These are phyloP conservation scores for Noccaea caerulescens DNA, from an alignment of 345 rosid species.

Conservation along the genomic window DNA sequence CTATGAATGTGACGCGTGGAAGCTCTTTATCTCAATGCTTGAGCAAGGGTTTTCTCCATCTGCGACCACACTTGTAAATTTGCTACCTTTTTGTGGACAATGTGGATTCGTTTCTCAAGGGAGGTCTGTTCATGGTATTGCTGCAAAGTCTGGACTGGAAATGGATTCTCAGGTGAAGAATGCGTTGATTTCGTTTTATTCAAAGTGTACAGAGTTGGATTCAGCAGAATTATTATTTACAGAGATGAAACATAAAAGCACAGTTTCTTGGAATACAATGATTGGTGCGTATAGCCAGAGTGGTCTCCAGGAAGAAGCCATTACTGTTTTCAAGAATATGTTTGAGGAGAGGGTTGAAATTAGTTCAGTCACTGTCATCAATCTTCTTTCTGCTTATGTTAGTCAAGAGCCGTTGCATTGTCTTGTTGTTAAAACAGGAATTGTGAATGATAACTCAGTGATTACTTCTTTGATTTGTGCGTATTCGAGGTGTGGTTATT, in stretches of 20 bases:
- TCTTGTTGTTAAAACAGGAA: conserved; percentile 59
- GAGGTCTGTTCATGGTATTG: conserved; percentile 63
- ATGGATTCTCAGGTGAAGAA: conserved; percentile 61
- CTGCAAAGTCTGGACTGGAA: conserved; percentile 61
- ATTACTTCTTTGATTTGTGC: conserved; percentile 70
- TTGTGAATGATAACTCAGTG: conserved; percentile 52
- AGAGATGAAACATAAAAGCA: conserved; percentile 55
- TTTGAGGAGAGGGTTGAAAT: conserved; percentile 46
- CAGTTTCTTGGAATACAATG: conserved; percentile 86
- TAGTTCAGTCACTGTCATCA: conserved; percentile 62
- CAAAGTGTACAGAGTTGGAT: conserved; percentile 59
- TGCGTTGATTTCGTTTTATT: conserved; percentile 65
- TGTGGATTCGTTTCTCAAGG: conserved; percentile 59
- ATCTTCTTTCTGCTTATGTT: conserved; percentile 62
- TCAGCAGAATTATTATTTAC: conserved; percentile 58
- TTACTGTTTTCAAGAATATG: conserved; percentile 61
- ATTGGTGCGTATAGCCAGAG: conserved; percentile 68
- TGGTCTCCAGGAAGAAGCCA: conserved; percentile 57
- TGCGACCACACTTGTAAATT: conserved; percentile 56
- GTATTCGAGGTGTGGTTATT: conserved; percentile 54
- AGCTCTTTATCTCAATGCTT: conserved; percentile 58
- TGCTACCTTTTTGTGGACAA: conserved; percentile 68
- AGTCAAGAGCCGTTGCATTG: conserved; percentile 56
- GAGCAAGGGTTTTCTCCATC: conserved; percentile 60
- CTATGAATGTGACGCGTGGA: conserved; percentile 49